Base-by-base conservation (phyloP, 805 yeast genomes). In the Babjeviella inositovora region DNA sequence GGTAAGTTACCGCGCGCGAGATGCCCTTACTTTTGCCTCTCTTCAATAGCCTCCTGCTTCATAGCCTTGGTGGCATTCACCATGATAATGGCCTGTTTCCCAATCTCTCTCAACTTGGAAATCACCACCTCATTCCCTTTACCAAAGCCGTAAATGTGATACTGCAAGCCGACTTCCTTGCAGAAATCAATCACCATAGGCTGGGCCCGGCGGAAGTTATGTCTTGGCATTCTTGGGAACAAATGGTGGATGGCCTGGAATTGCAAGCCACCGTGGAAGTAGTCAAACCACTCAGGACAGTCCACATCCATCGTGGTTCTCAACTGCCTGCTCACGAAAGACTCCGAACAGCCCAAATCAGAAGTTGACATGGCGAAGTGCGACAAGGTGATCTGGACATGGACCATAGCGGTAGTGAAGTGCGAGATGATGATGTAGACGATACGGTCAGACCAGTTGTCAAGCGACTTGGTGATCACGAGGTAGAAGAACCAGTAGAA, bases 281-380 rank as follows among this genome's bases (percentile, higher is more conserved):
- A 84, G 43, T 82, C 95, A 23, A 82, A 57, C 94, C 94, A 82
- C 31, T 66, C 73, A 3, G 95, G 94, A 51, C 95, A 82, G 36
- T 76, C 87, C 16, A 82, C 93, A 42, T 82, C 95, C 94, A 82
- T 84, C 3, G 94, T 82, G 2, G 95, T 84, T 35, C 95, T 60
- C 3, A 82, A 41, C 47, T 82, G 94, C 32, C 90, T 62, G 29
- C 76, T 71, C 0, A 73, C 66, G 39, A 82, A 82, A 6, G 82
- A 61, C 43, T 82, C 95, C 20, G 73, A 62, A 6, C 68, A 62
- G 1, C 94, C 94, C 10, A 82, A 50, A 39, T 82, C 93, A 5
- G 90, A 62, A 0, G 94, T 84, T 2, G 93, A 77, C 93, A 82
- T 84, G 17, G 93, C 93, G 53, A 82, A 82, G 44, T 82, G 95